These are phyloP conservation scores for Eleusine coracana DNA, from an alignment of 176 grass and related monocot genomes.

Conservation along the genomic window DNA sequence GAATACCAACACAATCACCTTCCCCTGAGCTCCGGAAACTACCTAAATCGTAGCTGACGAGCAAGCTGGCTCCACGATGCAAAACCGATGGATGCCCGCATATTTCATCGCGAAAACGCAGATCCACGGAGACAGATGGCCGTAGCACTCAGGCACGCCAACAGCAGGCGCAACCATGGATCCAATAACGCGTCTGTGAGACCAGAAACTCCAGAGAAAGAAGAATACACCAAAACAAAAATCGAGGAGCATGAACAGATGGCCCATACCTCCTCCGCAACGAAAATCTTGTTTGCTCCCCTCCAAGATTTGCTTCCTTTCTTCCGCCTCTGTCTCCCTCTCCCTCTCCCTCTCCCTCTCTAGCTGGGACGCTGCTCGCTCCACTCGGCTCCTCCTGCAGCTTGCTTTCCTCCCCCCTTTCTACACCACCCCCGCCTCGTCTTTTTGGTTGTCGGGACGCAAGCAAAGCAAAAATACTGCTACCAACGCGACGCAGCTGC, in stretches of 20 bases:
- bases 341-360: background rate
- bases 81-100: background rate
- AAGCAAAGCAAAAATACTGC: constrained; percentile 9
- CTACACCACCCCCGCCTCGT: constrained; percentile 10
- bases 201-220: background rate
- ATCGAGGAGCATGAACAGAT: constrained; percentile 20
- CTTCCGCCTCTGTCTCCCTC: too few relatives aligned
- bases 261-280: constrained; percentile 33
- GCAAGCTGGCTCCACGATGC: background rate
- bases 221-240: background rate
- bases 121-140: constrained; percentile 13
- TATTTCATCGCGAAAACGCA: background rate
- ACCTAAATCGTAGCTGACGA: background rate
- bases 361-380: background rate
- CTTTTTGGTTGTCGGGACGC: constrained; percentile 58
- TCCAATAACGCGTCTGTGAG: background rate
- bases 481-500: constrained; percentile 30
- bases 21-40: background rate
- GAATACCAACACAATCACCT: background rate
- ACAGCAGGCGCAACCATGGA: background rate
- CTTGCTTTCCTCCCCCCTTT: constrained; percentile 14
- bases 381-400: background rate
- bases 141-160: background rate
- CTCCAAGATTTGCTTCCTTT: constrained; percentile 6
- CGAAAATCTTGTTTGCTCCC: background rate